phyloP scores from a whole-genome alignment of 768 basidiomycete species.

The Amanita molliuscula region DNA sequence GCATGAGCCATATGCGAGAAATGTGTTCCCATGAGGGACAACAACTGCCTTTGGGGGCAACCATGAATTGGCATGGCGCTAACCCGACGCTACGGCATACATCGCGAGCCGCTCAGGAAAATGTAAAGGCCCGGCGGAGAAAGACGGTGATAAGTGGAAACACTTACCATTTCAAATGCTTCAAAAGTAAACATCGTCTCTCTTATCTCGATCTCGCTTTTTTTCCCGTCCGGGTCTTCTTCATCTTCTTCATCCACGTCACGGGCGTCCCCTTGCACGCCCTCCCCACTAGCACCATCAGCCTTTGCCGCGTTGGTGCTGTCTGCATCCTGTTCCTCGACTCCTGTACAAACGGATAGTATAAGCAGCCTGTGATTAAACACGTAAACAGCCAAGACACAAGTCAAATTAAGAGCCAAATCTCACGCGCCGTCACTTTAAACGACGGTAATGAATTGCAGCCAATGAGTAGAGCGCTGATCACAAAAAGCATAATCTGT shows the following conservation, averaged over 20 bases:
- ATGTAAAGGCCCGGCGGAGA: conserved; percentile 1
- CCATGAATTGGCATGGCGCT: neutral
- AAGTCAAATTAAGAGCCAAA: conserved; percentile 6
- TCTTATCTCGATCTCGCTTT: conserved; percentile 46
- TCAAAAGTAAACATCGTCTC: conserved; percentile 92
- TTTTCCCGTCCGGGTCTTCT: conserved; percentile 26
- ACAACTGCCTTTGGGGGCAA: neutral
- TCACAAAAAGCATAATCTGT: conserved; percentile 4
- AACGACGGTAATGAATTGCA: conserved; percentile 7
- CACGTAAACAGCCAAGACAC: conserved; percentile 18
- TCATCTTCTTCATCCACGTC: conserved; percentile 45
- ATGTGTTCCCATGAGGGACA: neutral
- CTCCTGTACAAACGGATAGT: conserved; percentile 9
- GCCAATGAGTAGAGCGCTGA: conserved; percentile 1
- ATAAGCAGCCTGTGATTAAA: conserved; percentile 9
- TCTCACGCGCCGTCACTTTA: conserved; percentile 1
- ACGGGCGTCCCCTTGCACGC: conserved; percentile 26
- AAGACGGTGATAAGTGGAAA: conserved; percentile 1
- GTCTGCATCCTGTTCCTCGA: conserved; percentile 1
- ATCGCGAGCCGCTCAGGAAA: neutral
- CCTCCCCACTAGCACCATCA: neutral
- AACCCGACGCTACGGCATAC: neutral
- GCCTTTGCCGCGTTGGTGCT: neutral
- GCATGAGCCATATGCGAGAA: neutral
- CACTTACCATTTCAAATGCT: conserved; percentile 74